Evolutionary conservation across 345 rosid genomes (phyloP), one percentile per base, ranked within the genome.

Genomic region (Rhizophora mangle): DNA sequence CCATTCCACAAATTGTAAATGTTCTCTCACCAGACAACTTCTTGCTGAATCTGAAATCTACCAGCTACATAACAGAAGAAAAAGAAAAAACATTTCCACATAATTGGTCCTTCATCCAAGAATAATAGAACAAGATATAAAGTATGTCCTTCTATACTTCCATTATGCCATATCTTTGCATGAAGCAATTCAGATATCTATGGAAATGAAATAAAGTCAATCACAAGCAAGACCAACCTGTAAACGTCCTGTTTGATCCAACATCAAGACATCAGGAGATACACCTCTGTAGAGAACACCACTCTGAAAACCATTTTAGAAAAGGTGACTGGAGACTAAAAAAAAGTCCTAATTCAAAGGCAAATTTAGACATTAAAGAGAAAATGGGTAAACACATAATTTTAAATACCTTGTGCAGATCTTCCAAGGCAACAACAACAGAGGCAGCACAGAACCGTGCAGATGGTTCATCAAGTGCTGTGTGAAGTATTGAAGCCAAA

Each of bases 1-100:
- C 86, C 89, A 82, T 91, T 71, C 97, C 98, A 47, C 96, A 88
- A 55, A 89, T 82, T 51, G 98, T 94, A 81, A 82, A 94, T 71
- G 98, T 86, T 75, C 97, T 81, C 67, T 86, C 88, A 60, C 74
- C 82, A 8, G 86, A 78, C 59, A 89, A 64, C 80, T 84, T 80
- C 87, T 91, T 91, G 79, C 89, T 88, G 55, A 86, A 94, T 81
- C 96, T 83, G 82, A 94, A 91, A 82, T 94, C 97, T 30, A 91
- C 92, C 29, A 91, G 68, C 97, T 91, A 74, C 21, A 81, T 68
- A 20, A 66, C 64, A 72, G 39, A 20, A 73, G 61, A 68, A 49
- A 16, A 52, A 56, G 58, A n/a, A 43, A 62, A 19, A 39, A 22
- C 63, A 58, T n/a, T 54, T 47, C 27, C 30, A 30, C 6, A 15